Conservation (phyloP, 2,329 filamentous ascomycete genomes). For the Paraphoma sp. region DNA sequence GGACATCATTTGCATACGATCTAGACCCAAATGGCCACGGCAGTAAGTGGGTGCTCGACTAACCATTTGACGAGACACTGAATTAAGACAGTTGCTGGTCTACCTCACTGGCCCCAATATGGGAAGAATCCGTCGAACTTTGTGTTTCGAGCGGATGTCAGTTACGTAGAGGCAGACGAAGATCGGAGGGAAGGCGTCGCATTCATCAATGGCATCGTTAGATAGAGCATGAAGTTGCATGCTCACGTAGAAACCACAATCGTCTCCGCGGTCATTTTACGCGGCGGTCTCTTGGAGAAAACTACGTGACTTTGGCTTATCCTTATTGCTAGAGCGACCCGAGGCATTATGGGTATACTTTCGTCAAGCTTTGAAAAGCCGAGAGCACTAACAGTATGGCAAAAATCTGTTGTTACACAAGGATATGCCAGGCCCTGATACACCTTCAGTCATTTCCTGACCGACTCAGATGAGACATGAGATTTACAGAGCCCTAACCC, state of each 20-base stretch:
- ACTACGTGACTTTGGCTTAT: no score
- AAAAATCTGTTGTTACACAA: no score
- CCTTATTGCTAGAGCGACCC: no score
- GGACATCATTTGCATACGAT: slow-evolving; percentile 38
- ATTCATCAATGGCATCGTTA: slow-evolving; percentile 32
- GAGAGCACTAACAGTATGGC: no score
- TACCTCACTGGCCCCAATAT: slow-evolving; percentile 29
- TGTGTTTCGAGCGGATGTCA: slow-evolving; percentile 34
- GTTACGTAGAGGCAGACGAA: slow-evolving; percentile 33
- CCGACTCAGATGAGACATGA: no score
- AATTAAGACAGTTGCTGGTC: slow-evolving; percentile 14
- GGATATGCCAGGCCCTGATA: no score
- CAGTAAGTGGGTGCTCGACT: slow-evolving; percentile 9
- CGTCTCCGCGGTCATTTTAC: no score
- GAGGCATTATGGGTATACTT: no score
- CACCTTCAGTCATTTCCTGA: no score
- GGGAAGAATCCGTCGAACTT: slow-evolving; percentile 27
- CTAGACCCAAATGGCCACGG: slow-evolving; percentile 38
- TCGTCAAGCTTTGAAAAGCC: no score
- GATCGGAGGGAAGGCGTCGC: slow-evolving; percentile 27
- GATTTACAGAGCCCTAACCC: no score
- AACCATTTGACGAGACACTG: background rate
- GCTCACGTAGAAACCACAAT: background rate
- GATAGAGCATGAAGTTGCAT: slow-evolving; percentile 7
- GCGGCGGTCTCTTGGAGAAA: no score